Percentiles rank a stretch among this genome's conserved stretches.
These are phyloP conservation scores for Pelagophyceae sp. DNA, from an alignment of 352 stramenopile species.

Conservation along the genomic window DNA sequence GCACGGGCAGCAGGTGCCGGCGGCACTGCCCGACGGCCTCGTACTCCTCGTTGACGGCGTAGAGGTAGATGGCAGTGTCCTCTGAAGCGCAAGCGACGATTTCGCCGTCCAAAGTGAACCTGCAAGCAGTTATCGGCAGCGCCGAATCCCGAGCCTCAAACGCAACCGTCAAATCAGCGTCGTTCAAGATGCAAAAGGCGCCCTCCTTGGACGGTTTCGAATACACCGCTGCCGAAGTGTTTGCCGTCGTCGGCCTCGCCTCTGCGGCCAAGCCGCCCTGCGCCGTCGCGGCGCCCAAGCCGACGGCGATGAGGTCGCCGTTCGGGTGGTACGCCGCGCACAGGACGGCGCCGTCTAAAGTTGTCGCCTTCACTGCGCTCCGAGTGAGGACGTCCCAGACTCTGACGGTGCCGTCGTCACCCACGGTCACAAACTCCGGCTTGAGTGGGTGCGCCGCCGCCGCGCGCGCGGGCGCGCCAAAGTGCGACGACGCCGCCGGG, in stretches of 20 bases:
- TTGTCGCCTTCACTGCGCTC: conserved; percentile 35
- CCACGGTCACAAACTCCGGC: conserved; percentile 64
- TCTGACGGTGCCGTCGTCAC: conserved; percentile 69
- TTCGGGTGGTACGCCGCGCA: conserved; percentile 60
- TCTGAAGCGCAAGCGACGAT: conserved; percentile 61
- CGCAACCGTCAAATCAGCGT: conserved; percentile 63
- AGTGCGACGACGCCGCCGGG: conserved; percentile 49
- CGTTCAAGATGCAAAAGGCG: conserved; percentile 69
- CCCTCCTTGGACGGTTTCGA: conserved; percentile 81
- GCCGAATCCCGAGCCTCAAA: conserved; percentile 75
- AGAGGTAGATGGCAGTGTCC: conserved; percentile 79
- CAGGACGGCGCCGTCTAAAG: conserved; percentile 62
- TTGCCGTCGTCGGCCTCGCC: background rate
- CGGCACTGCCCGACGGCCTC: conserved; percentile 42
- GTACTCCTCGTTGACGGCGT: conserved; percentile 63
- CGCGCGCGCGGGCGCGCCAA: conserved; percentile 58
- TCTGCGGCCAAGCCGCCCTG: background rate
- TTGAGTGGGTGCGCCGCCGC: conserved; percentile 65
- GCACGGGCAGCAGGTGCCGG: conserved; percentile 42
- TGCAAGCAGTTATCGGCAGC: conserved; percentile 56
- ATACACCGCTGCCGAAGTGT: conserved; percentile 38
- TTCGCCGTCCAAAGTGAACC: conserved; percentile 78
- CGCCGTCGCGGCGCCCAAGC: conserved; percentile 42
- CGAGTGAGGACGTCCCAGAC: conserved; percentile 56
- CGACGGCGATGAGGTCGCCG: conserved; percentile 71